phyloP scores from a whole-genome alignment of 805 yeast genomes.

The Myxozyma monticola region DNA sequence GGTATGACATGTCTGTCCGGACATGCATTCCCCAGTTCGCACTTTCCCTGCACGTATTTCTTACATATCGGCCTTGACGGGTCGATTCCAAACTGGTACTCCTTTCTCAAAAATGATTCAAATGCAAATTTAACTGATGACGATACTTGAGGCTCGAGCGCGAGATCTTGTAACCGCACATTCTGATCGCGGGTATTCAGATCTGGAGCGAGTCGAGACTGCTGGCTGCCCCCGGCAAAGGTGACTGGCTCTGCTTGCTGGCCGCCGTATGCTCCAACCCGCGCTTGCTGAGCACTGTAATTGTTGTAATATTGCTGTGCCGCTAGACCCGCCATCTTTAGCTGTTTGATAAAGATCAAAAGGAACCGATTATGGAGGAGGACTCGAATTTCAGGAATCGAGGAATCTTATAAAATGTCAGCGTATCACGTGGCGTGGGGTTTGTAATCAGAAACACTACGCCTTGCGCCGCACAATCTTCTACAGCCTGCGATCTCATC shows the following conservation, averaged over 20 bases:
- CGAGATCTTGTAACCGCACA: no score
- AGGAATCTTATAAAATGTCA: slow-evolving; percentile 1
- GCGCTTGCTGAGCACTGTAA: no score
- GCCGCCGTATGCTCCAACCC: no score
- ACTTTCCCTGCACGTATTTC: slow-evolving; percentile 63
- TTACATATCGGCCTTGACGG: slow-evolving; percentile 90
- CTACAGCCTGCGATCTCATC: no score
- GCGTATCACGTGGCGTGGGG: slow-evolving; percentile 6
- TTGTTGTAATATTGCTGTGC: slow-evolving; percentile 7
- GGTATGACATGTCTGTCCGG: slow-evolving; percentile 81
- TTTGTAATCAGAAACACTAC: slow-evolving; percentile 10
- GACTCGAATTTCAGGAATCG: no score
- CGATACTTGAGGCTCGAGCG: background rate
- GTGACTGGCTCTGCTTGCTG: no score
- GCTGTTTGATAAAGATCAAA: no score
- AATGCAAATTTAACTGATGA: slow-evolving; percentile 52
- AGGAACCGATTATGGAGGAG: no score
- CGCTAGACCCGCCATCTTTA: slow-evolving; percentile 5
- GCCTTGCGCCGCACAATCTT: no score
- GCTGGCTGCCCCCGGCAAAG: no score
- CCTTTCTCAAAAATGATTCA: slow-evolving; percentile 78
- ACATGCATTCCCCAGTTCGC: slow-evolving; percentile 85
- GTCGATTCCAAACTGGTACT: slow-evolving; percentile 77
- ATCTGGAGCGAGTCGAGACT: no score
- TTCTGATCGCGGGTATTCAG: no score